A percentile compares a stretch with the other conserved stretches of the same genome.
These are phyloP conservation scores for Protomyces pachydermus DNA, from an alignment of 1,139 yeast species.

Conservation along the genomic window DNA sequence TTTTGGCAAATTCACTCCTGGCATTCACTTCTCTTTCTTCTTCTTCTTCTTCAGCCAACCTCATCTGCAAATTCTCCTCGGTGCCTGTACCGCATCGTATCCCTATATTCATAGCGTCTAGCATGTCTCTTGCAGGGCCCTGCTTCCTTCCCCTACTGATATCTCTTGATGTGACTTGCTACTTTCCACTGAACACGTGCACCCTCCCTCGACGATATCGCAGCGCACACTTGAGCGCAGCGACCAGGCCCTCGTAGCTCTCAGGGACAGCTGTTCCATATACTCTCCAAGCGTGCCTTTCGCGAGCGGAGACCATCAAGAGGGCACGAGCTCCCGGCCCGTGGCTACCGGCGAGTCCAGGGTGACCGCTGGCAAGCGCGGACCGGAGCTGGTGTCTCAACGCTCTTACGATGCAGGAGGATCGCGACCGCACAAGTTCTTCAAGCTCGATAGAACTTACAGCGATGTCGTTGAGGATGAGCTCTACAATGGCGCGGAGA, in stretches of 20 bases:
- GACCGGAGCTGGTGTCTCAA: slow-evolving; percentile 1
- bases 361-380: background rate
- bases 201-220: background rate
- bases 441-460: slow-evolving; percentile 34
- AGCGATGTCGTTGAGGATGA: slow-evolving; percentile 36
- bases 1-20: no score
- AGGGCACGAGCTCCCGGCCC: background rate
- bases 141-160: no score
- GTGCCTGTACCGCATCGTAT: no score
- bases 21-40: no score
- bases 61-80: no score
- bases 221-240: background rate
- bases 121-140: no score
- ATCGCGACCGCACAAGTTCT: slow-evolving; percentile 30
- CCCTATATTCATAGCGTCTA: no score
- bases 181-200: background rate
- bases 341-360: background rate
- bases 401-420: slow-evolving; percentile 13
- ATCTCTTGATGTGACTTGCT: background rate
- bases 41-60: no score
- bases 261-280: no score
- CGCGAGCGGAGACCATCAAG: background rate
- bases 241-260: no score
- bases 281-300: background rate
- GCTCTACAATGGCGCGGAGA: slow-evolving; percentile 29